Percentiles rank a stretch among this genome's conserved stretches.
phyloP scores from a whole-genome alignment of 2,329 filamentous ascomycete genomes.

The Chalaropsis thielavioides region DNA sequence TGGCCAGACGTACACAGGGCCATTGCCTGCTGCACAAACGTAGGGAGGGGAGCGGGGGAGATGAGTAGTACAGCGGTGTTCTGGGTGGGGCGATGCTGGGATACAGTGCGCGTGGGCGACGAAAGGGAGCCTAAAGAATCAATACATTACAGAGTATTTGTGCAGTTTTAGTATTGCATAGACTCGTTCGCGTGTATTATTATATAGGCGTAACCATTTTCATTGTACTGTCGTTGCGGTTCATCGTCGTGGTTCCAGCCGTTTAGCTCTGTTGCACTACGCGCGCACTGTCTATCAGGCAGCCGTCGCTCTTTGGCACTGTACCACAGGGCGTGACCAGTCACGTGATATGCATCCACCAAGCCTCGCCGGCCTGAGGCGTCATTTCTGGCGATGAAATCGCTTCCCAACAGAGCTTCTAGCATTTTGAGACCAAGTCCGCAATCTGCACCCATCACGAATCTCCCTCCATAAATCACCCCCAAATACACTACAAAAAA shows the following conservation, averaged over 20 bases:
- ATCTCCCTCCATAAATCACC: slow-evolving; percentile 19
- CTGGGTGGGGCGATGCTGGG: neutral
- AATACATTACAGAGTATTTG: too few species aligned
- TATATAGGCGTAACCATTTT: too few species aligned
- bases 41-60: neutral
- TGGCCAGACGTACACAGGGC: slow-evolving; percentile 35
- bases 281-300: too few species aligned
- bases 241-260: too few species aligned
- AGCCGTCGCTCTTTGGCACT: neutral
- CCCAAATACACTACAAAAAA: slow-evolving; percentile 43
- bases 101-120: neutral
- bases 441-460: slow-evolving; percentile 2
- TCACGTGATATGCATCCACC: neutral
- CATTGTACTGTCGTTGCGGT: too few species aligned
- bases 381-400: slow-evolving; percentile 12
- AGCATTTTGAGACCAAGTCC: slow-evolving; percentile 2
- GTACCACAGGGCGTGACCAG: neutral
- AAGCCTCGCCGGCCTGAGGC: slow-evolving; percentile 4
- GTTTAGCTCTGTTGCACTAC: too few species aligned
- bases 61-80: neutral
- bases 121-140: too few species aligned
- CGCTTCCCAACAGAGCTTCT: slow-evolving; percentile 5
- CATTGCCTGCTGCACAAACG: neutral
- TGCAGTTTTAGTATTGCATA: too few species aligned
- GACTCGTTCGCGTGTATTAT: too few species aligned